These are phyloP conservation scores for fission yeast (Schizosaccharomyces pombe) DNA, from an alignment of 805 yeast species.

Conservation along the genomic window DNA sequence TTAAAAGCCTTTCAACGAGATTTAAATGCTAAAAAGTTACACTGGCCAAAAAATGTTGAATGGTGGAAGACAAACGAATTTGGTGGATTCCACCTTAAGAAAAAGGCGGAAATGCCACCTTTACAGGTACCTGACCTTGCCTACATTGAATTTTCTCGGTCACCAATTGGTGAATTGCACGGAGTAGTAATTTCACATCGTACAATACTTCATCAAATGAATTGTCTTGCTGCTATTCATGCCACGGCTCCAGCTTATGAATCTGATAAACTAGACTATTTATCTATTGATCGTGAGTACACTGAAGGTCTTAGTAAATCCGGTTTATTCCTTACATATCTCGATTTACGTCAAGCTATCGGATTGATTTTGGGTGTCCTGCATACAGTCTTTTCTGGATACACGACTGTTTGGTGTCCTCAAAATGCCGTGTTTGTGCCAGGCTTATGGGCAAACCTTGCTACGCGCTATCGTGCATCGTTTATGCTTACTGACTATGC, in stretches of 20 bases:
- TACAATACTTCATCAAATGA: conserved; percentile 74
- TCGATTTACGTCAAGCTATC: conserved; percentile 55
- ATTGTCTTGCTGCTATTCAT: conserved; percentile 42
- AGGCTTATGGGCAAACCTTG: conserved; percentile 65
- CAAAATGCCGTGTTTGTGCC: conserved; percentile 49
- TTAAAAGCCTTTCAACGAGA: conserved; percentile 50
- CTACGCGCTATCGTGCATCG: conserved; percentile 47
- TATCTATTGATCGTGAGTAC: neutral
- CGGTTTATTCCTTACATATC: conserved; percentile 31
- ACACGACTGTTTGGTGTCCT: conserved; percentile 57
- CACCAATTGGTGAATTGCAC: conserved; percentile 72
- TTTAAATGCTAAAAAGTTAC: conserved; percentile 22
- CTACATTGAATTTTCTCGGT: conserved; percentile 73
- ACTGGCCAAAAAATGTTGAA: conserved; percentile 52
- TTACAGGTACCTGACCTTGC: conserved; percentile 64
- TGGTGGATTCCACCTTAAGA: conserved; percentile 40
- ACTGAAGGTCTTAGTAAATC: neutral
- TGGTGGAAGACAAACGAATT: conserved; percentile 73
- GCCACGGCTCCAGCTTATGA: conserved; percentile 16
- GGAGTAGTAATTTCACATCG: conserved; percentile 87
- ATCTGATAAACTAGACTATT: neutral
- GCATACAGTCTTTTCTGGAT: conserved; percentile 67
- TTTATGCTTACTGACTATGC: conserved; percentile 66
- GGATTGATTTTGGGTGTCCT: conserved; percentile 68
- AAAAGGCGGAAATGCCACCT: conserved; percentile 36